phyloP scores from a whole-genome alignment of 352 stramenopile species.

The Phytophthora tubulina region DNA sequence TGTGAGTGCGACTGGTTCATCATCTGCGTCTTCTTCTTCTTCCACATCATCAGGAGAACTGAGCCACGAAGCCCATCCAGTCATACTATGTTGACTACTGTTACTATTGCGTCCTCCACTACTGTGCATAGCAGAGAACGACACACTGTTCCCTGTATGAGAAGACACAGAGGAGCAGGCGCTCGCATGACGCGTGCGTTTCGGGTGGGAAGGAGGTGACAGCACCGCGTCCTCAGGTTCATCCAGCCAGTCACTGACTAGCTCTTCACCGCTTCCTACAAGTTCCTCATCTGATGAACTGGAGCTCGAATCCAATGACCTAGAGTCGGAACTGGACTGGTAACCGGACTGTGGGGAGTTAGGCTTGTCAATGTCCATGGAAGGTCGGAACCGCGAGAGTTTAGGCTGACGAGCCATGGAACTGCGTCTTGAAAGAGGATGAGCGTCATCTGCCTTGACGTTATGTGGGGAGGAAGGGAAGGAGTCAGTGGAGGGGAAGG shows the following conservation, averaged over 20 bases:
- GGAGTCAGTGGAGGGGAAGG: slow-evolving; percentile 17
- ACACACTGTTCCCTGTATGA: slow-evolving; percentile 49
- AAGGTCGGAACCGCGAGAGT: slow-evolving; percentile 49
- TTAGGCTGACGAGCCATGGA: slow-evolving; percentile 47
- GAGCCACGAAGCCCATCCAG: slow-evolving; percentile 70
- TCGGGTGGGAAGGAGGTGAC: slow-evolving; percentile 49
- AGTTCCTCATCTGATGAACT: slow-evolving; percentile 56
- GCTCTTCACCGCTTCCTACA: slow-evolving; percentile 53
- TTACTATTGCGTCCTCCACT: slow-evolving; percentile 49
- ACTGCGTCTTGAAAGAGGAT: slow-evolving; percentile 32
- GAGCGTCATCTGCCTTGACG: slow-evolving; percentile 29
- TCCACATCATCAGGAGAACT: slow-evolving; percentile 73
- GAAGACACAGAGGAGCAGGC: slow-evolving; percentile 67
- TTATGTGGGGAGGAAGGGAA: slow-evolving; percentile 33
- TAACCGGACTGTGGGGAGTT: slow-evolving; percentile 41
- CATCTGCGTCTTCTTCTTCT: slow-evolving; percentile 72
- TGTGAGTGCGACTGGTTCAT: slow-evolving; percentile 73
- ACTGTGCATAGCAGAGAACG: slow-evolving; percentile 50
- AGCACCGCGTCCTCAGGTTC: slow-evolving; percentile 71
- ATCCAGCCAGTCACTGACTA: slow-evolving; percentile 84
- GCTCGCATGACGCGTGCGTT: slow-evolving; percentile 43
- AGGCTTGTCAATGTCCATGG: slow-evolving; percentile 39
- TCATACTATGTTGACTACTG: slow-evolving; percentile 71
- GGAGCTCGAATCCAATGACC: slow-evolving; percentile 52
- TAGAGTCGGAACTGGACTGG: slow-evolving; percentile 52